Evolutionary conservation across 768 basidiomycete species (phyloP).

Genomic region (Butyriboletus loyo): DNA sequence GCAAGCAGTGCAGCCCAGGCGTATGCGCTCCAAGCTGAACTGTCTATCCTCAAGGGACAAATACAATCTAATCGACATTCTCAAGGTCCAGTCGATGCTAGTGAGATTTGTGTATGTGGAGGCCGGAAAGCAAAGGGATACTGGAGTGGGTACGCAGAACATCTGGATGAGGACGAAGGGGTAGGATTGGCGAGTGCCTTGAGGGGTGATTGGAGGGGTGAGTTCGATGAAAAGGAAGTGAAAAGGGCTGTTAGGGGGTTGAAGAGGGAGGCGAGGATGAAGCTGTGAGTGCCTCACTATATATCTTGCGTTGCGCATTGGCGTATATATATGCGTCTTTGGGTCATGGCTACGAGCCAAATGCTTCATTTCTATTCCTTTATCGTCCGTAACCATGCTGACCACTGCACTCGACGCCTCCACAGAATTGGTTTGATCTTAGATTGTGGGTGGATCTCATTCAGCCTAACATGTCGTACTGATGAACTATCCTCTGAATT

Average conservation of each 20-base stretch:
- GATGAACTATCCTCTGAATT: not conserved
- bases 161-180: constrained; percentile 44
- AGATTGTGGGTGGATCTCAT: constrained; percentile 19
- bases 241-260: constrained; percentile 60
- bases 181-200: constrained; percentile 46
- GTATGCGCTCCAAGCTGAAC: constrained; percentile 82
- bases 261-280: constrained; percentile 66
- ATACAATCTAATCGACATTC: constrained; percentile 19
- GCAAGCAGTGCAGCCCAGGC: constrained; percentile 76
- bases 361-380: not conserved
- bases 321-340: not conserved
- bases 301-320: not conserved
- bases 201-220: constrained; percentile 46
- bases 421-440: constrained; percentile 30
- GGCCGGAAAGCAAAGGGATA: constrained; percentile 62
- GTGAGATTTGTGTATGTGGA: constrained; percentile 50
- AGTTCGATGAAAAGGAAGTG: constrained; percentile 69
- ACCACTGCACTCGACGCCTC: not conserved
- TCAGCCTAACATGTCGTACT: constrained; percentile 1
- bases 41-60: constrained; percentile 58
- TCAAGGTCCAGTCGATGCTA: constrained; percentile 13
- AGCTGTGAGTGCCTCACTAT: constrained; percentile 51
- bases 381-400: constrained; percentile 1
- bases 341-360: not conserved
- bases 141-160: constrained; percentile 63